Evolutionary conservation across 495 filamentous ascomycete species (phyloP), one percentile per base, ranked within the genome.

Genomic region (Aspergillus biplanus): DNA sequence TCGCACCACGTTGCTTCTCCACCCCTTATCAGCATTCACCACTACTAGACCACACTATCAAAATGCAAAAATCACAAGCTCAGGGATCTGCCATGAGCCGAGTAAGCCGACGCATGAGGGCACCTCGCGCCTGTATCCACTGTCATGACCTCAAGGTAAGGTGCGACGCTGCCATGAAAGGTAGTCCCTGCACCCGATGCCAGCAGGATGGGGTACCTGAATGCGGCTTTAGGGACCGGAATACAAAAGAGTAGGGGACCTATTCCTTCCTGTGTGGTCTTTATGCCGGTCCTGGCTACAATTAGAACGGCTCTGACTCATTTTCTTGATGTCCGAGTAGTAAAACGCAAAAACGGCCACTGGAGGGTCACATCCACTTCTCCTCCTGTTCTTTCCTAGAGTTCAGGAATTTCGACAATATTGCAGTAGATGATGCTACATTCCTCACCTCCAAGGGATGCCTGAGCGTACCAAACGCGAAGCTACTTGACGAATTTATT

Each of bases 111-210:
- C 39, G 39, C 39, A 44, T 44, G 6, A 44, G 47, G 21, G 47
- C 47, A 7, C 16, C 47, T 2, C 16, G 21, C 6, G 47, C 47
- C 16, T 50, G 47, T 27, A 21, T 31, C 16, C 21, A 8, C 9
- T 50, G 47, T 18, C 47, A 50, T 27, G 16, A 50, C 15, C 47
- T n/a, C 15, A 50, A 50, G 47, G 47, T 50, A 9, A 18, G 47
- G 16, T 50, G 47, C 0, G 47, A 50, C 27, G 47, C 47, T 27
- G 47, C 21, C 16, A 50, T 27, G 7, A 18, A 27, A 9, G 47
- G 47, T 0, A 21, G 47, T 3, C 47, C 47, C 7, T 50, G 47
- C 16, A 50, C 47, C 2, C 47, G 47, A 18, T 50, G 47, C 27
- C 13, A 31, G 16, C 47, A 50, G 21, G 47, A 50, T 50, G 47